Percentiles rank a stretch among this genome's conserved stretches.
phyloP scores from a whole-genome alignment of 2,329 filamentous ascomycete genomes.

The Pseudocercospora crystallina region DNA sequence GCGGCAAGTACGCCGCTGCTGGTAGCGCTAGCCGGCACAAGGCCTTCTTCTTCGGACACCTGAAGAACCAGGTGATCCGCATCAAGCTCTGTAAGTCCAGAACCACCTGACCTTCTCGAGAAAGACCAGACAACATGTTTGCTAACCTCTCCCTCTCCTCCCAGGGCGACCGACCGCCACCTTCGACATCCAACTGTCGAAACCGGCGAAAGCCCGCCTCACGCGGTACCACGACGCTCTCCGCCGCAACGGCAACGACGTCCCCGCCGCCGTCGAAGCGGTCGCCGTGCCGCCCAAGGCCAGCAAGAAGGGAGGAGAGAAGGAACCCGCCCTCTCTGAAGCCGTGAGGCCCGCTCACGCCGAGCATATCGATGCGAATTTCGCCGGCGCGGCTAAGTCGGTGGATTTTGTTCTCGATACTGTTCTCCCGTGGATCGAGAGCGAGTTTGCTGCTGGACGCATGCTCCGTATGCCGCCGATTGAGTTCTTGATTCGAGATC shows the following conservation, averaged over 20 bases:
- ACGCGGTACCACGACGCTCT: slow-evolving; percentile 24
- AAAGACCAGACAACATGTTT: no score
- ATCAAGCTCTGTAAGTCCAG: slow-evolving; percentile 25
- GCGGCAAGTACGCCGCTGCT: slow-evolving; percentile 37
- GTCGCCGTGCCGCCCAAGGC: slow-evolving; percentile 17
- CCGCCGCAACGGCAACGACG: slow-evolving; percentile 20
- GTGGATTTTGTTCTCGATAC: slow-evolving; percentile 25
- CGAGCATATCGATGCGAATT: slow-evolving; percentile 24
- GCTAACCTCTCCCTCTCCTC: no score
- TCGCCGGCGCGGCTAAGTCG: slow-evolving; percentile 15
- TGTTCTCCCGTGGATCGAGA: slow-evolving; percentile 27
- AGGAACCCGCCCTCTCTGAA: slow-evolving; percentile 11
- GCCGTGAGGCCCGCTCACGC: slow-evolving; percentile 23
- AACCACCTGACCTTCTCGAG: no score
- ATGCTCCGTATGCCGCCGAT: slow-evolving; percentile 30
- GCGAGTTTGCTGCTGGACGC: slow-evolving; percentile 14
- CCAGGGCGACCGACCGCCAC: slow-evolving; percentile 28
- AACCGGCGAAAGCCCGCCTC: slow-evolving; percentile 25
- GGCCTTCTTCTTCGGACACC: slow-evolving; percentile 20
- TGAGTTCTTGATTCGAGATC: slow-evolving; percentile 32
- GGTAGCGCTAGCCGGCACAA: slow-evolving; percentile 1
- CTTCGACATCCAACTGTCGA: slow-evolving; percentile 31
- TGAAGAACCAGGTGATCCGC: slow-evolving; percentile 29
- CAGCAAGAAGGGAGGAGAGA: slow-evolving; percentile 17
- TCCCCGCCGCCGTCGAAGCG: slow-evolving; percentile 14